Base-by-base conservation (phyloP, 2,329 filamentous ascomycete species). In the Daldinia eschscholtzii region DNA sequence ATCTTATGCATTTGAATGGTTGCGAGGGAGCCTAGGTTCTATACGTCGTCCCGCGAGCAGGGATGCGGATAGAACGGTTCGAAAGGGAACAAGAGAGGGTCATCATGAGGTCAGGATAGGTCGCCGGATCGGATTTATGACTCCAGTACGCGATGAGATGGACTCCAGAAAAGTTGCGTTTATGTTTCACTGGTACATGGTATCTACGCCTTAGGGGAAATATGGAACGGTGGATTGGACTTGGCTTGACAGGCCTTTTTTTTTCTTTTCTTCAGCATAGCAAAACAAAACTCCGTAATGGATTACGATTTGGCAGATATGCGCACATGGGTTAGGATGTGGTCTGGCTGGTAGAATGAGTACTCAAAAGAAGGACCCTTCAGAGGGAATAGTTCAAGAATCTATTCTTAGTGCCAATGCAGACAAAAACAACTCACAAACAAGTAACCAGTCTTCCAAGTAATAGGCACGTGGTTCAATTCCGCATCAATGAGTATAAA, bases 171-270 rank as follows among this genome's bases (percentile, higher is more conserved):
- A 52, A 4, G 46, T 18, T 18, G 15, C 6, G 46, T 7, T 15
- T 33, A 13, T 12, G 18, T n/a, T 52, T 52, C 46, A 52, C 46
- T 18, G 28, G 46, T 52, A 52, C 26, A 35, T 30, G 46, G 46
- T 26, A 52, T 52, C 26, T 18, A n/a, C 2, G 46, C 28, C 46
- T 33, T 7, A 52, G 35, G 44, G 46, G 26, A 30, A 30, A 33
- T 52, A 52, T 18, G 26, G 20, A 52, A 52, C 26, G 46, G 26
- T 15, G 26, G 26, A 33, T 30, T 33, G 33, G 15, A 6, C 2
- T 52, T 52, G 46, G 46, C 46, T 46, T 46, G 13, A 20, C 5
- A 4, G 4, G 20, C 20, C 20, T 23, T 33, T 6, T 33, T n/a
- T 33, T 15, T 50, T 50, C 26, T 48, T 50, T 50, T 50, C 6